Evolutionary conservation across 805 yeast genomes (phyloP), one percentile per base, ranked within the genome.

Genomic region (Pichia rugopelliculosa): DNA sequence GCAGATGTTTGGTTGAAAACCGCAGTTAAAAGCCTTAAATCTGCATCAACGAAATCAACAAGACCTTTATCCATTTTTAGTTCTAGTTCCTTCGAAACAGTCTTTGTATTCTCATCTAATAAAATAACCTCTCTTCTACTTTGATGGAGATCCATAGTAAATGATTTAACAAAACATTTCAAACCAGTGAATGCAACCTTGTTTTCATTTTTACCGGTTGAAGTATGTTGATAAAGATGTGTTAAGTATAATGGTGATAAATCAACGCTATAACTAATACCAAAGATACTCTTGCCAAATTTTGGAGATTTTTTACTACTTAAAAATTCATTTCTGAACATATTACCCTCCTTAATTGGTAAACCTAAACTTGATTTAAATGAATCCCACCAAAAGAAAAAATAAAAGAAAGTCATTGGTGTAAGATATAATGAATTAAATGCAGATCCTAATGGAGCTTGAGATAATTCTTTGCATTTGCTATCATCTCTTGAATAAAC

Each of bases 381-480:
- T 54, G 86, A 74, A 30, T 67, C 66, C 96, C 96, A 90, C 98
- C 98, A 93, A 5, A 64, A 60, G 58, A 79, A 80, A 67, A 93
- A 89, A 50, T 80, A 84, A 8, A 67, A 60, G 54, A 91, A 72
- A 0, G 82, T 75, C 5, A 69, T 70, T 1, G 96, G 96, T 3
- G 89, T 74, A 45, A 91, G 66, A 60, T 90, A 95, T 40, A 86
- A 74, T 1, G 89, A 72, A 65, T 90, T 91, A 56, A 81, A 80
- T 11, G 79, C 63, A 11, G 45, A 33, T 1, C 51, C 53, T 4
- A 43, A 46, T 17, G 53, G 30, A 20, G 37, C 70, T 2, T 36
- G 20, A 1, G 53, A 50, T 25, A 50, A 36, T 6, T 49, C 50
- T 20, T 44, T 22, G 20, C 44, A 39, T 11, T 48, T 49, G 25